A percentile compares a stretch with the other conserved stretches of the same genome.
Evolutionary conservation across 805 yeast genomes (phyloP).

Genomic region (Saccharomycopsis fibuligera): DNA sequence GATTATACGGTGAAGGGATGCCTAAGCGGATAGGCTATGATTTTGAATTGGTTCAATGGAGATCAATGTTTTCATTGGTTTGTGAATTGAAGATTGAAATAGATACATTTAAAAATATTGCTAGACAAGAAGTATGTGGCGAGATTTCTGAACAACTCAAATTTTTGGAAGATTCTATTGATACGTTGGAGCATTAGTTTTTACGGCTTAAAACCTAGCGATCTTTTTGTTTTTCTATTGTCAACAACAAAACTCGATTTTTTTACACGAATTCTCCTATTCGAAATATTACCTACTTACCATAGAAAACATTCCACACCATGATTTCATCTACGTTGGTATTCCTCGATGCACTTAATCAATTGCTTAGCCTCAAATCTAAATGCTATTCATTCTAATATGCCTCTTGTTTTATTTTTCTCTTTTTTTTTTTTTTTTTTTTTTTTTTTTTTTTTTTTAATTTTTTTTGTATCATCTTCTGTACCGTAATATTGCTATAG

Average conservation of each 20-base stretch:
- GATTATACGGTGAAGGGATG: conserved; percentile 56
- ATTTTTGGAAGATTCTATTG: conserved; percentile 35
- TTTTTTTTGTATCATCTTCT: background rate
- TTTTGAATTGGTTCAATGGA: conserved; percentile 55
- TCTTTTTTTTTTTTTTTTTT: background rate
- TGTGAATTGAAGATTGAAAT: conserved; percentile 45
- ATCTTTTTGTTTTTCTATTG: too few relatives aligned
- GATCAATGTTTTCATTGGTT: conserved; percentile 45
- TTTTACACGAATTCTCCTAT: too few relatives aligned
- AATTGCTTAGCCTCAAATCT: too few relatives aligned
- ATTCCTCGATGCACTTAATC: too few relatives aligned
- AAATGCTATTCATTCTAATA: background rate
- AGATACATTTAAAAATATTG: conserved; percentile 37
- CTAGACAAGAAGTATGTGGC: conserved; percentile 38
- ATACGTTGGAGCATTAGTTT: too few relatives aligned
- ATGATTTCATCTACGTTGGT: too few relatives aligned
- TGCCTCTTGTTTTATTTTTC: background rate
- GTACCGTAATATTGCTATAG: background rate
- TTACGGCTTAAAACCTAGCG: too few relatives aligned
- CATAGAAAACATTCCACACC: too few relatives aligned
- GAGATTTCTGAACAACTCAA: conserved; percentile 44
- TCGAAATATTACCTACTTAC: too few relatives aligned
- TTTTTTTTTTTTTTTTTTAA: background rate
- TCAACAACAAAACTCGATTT: too few relatives aligned
- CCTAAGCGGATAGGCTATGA: conserved; percentile 46